Evolutionary conservation across 805 yeast species (phyloP).

Genomic region (Spencermartinsiella europaea): DNA sequence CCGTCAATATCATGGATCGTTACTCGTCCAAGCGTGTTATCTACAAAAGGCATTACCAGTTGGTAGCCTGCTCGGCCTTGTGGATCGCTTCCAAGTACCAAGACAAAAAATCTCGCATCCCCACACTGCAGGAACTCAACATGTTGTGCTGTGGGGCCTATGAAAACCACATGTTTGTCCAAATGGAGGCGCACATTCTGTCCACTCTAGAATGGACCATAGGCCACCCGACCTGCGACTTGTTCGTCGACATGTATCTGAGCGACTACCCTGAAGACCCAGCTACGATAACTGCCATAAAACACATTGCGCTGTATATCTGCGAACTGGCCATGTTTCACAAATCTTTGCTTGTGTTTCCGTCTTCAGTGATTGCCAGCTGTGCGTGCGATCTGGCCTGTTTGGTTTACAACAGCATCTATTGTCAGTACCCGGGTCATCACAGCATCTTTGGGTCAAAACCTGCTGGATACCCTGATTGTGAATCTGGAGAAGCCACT

Average conservation of each 20-base stretch:
- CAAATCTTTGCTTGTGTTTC: constrained; percentile 26
- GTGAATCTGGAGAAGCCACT: no score
- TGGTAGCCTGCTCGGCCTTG: constrained; percentile 84
- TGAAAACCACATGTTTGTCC: constrained; percentile 55
- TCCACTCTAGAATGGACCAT: constrained; percentile 69
- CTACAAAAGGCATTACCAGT: constrained; percentile 77
- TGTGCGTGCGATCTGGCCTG: constrained; percentile 34
- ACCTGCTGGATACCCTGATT: no score
- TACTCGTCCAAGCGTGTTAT: constrained; percentile 87
- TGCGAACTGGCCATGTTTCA: constrained; percentile 34
- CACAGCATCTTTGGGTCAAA: background rate
- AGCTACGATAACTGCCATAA: constrained; percentile 12
- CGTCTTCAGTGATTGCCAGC: constrained; percentile 32
- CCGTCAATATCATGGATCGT: constrained; percentile 77
- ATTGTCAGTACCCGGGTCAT: background rate
- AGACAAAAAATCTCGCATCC: constrained; percentile 69
- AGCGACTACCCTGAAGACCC: constrained; percentile 12
- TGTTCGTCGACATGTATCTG: constrained; percentile 34
- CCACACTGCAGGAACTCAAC: constrained; percentile 66
- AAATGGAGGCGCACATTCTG: constrained; percentile 74
- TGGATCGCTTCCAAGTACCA: constrained; percentile 90
- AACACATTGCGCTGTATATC: constrained; percentile 30
- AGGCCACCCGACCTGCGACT: constrained; percentile 54
- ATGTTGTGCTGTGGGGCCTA: constrained; percentile 65
- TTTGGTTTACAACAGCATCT: constrained; percentile 14